These are phyloP conservation scores for Berkeleyomyces rouxiae DNA, from an alignment of 2,329 filamentous ascomycete species.

Conservation along the genomic window DNA sequence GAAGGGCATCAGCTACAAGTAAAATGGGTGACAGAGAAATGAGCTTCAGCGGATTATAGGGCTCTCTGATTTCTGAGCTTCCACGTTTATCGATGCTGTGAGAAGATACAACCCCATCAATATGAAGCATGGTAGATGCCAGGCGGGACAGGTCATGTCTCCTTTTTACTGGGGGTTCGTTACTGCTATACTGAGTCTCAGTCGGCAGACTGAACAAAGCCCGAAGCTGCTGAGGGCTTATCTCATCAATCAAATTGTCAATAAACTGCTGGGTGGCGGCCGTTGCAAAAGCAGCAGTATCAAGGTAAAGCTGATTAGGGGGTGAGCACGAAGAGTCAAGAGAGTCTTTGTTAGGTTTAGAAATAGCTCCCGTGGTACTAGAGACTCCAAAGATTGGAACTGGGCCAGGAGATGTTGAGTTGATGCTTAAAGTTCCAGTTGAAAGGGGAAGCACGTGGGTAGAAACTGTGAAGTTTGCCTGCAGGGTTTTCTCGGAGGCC, in stretches of 20 bases:
- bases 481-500: not conserved
- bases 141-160: not conserved
- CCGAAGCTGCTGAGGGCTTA: constrained; percentile 9
- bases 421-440: not conserved
- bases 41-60: constrained; percentile 8
- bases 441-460: not conserved
- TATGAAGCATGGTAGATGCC: not conserved
- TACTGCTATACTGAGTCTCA: not conserved
- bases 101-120: not conserved
- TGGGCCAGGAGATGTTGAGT: not conserved
- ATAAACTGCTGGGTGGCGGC: constrained; percentile 11
- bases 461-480: not conserved
- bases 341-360: constrained; percentile 14
- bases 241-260: constrained; percentile 8
- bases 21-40: constrained; percentile 8
- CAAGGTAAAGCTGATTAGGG: constrained; percentile 5
- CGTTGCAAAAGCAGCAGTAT: constrained; percentile 7
- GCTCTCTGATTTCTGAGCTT: not conserved
- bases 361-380: not conserved
- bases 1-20: constrained; percentile 1
- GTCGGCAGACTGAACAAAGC: constrained; percentile 9
- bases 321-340: constrained; percentile 13
- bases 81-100: not conserved
- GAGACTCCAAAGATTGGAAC: no score
- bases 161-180: not conserved